These are phyloP conservation scores for Quercus phellos DNA, from an alignment of 331 rosid species.

Conservation along the genomic window DNA sequence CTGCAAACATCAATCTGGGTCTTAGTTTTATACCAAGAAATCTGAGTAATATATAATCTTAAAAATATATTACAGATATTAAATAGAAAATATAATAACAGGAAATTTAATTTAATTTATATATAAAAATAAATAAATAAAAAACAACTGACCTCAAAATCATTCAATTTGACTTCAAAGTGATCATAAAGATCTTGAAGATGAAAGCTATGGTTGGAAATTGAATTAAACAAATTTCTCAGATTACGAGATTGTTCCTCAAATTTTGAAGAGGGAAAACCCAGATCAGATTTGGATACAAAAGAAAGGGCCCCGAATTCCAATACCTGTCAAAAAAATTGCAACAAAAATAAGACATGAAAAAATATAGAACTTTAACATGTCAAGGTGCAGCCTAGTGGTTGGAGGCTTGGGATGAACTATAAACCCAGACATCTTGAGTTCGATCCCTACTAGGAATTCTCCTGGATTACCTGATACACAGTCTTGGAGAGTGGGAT, in stretches of 20 bases:
- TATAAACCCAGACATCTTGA: too few relatives aligned
- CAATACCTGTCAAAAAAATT: slow-evolving; percentile 43
- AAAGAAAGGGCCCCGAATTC: slow-evolving; percentile 45
- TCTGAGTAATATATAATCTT: slow-evolving; percentile 8
- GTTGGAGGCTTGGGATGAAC: too few relatives aligned
- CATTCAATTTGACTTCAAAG: slow-evolving; percentile 58
- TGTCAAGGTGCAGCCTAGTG: too few relatives aligned
- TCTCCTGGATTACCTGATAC: too few relatives aligned
- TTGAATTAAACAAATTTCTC: slow-evolving; percentile 40
- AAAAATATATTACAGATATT: neutral
- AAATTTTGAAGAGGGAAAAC: slow-evolving; percentile 32
- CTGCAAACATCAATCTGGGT: slow-evolving; percentile 34
- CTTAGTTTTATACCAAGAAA: slow-evolving; percentile 8
- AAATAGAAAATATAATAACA: neutral
- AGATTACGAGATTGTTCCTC: slow-evolving; percentile 29
- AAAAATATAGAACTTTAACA: neutral
- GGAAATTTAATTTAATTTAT: neutral
- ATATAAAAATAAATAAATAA: slow-evolving; percentile 1
- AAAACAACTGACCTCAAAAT: slow-evolving; percentile 55
- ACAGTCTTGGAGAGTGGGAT: too few relatives aligned
- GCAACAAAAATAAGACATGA: slow-evolving; percentile 3
- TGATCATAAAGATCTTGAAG: slow-evolving; percentile 55
- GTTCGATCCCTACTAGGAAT: too few relatives aligned
- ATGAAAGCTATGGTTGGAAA: slow-evolving; percentile 30
- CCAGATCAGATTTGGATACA: slow-evolving; percentile 34